phyloP scores from a whole-genome alignment of 768 basidiomycete species.

The Panus rudis region DNA sequence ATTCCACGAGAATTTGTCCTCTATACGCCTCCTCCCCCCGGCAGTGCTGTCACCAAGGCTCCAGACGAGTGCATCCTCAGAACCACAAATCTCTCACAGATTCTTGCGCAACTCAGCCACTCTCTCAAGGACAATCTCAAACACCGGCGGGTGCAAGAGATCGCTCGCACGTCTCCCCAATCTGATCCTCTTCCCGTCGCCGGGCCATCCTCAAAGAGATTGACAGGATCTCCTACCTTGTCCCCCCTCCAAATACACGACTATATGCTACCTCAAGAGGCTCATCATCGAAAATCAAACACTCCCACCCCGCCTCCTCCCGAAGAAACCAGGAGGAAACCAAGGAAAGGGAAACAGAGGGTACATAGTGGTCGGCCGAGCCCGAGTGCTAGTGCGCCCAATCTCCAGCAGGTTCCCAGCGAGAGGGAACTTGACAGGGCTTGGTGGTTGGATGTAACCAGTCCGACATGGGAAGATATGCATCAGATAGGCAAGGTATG shows the following conservation, averaged over 20 bases:
- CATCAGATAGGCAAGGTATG: conserved; percentile 75
- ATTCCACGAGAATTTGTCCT: conserved; percentile 60
- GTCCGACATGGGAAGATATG: conserved; percentile 85
- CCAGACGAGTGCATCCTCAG: conserved; percentile 28
- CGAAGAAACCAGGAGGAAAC: conserved; percentile 9
- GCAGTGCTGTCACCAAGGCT: too few relatives aligned
- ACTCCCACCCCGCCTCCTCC: background rate
- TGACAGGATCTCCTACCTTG: background rate
- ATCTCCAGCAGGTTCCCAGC: conserved; percentile 1
- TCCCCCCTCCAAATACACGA: conserved; percentile 21
- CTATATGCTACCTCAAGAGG: conserved; percentile 28
- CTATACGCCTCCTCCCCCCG: conserved; percentile 41
- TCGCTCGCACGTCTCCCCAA: conserved; percentile 2
- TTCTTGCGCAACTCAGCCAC: conserved; percentile 44
- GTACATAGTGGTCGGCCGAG: conserved; percentile 15
- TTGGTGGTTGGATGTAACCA: conserved; percentile 90
- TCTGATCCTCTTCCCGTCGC: conserved; percentile 4
- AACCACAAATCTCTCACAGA: conserved; percentile 40
- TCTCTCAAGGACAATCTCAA: conserved; percentile 34
- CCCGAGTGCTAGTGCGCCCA: conserved; percentile 1
- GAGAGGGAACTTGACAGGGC: conserved; percentile 36
- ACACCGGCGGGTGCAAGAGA: conserved; percentile 18
- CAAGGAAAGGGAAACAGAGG: conserved; percentile 44
- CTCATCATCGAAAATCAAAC: background rate
- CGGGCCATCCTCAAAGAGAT: conserved; percentile 1